These are phyloP conservation scores for Calophaca sinica DNA, from an alignment of 306 rosid genomes.

Conservation along the genomic window DNA sequence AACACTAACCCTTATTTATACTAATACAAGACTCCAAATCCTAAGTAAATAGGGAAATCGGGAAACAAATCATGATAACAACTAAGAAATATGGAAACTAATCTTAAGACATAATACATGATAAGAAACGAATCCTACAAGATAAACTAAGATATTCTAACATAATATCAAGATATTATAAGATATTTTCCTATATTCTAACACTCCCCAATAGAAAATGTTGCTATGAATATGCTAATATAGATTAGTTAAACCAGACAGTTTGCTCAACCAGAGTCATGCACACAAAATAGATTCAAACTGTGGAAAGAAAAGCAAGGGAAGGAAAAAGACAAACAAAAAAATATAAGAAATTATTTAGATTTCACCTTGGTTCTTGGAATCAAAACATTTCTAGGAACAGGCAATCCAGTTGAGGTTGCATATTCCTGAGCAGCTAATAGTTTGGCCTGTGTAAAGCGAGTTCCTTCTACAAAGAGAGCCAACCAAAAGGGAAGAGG, in stretches of 20 bases:
- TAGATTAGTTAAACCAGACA: slow-evolving; percentile 9
- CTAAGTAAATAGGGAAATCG: no score
- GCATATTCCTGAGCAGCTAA: slow-evolving; percentile 95
- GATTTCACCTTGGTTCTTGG: slow-evolving; percentile 91
- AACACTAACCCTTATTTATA: no score
- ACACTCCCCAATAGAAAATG: slow-evolving; percentile 3
- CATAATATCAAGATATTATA: no score
- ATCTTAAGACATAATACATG: no score
- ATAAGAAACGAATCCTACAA: no score
- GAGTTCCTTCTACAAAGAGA: slow-evolving; percentile 96
- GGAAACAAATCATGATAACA: no score
- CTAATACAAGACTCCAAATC: no score
- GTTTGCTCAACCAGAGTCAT: slow-evolving; percentile 27
- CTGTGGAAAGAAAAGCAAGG: slow-evolving; percentile 30
- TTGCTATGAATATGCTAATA: slow-evolving; percentile 5
- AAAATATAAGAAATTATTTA: background rate
- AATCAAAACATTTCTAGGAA: slow-evolving; percentile 90
- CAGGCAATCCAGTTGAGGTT: slow-evolving; percentile 66
- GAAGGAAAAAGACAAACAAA: background rate
- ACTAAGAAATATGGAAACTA: no score
- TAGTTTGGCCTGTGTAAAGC: slow-evolving; percentile 89
- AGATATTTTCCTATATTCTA: no score
- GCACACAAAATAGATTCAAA: slow-evolving; percentile 7
- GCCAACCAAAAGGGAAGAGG: slow-evolving; percentile 98
- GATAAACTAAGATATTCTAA: no score